Conservation (phyloP, 805 yeast species). For the Ogataea paraovalis region DNA sequence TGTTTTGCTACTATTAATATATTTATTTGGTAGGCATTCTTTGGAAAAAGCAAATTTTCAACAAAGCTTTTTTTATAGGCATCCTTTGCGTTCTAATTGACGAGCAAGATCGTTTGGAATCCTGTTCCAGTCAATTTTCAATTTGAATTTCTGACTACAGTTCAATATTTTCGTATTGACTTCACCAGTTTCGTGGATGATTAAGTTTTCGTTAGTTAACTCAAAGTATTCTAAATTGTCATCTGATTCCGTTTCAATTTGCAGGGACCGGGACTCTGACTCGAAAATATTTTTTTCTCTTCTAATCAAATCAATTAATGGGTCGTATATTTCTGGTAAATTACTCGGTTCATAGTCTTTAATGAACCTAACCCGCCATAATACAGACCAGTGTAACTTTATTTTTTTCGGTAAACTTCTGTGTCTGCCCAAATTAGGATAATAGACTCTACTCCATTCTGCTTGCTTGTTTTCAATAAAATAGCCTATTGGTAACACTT, state of each 20-base stretch:
- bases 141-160: slow-evolving; percentile 10
- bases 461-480: slow-evolving; percentile 44
- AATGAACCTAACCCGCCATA: slow-evolving; percentile 49
- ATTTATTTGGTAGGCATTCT: too few relatives aligned
- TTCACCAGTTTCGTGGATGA: slow-evolving; percentile 18
- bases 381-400: slow-evolving; percentile 60
- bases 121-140: slow-evolving; percentile 27
- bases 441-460: slow-evolving; percentile 45
- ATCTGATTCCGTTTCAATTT: background rate
- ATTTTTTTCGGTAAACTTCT: slow-evolving; percentile 45
- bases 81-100: too few relatives aligned
- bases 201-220: slow-evolving; percentile 17
- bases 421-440: slow-evolving; percentile 54
- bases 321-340: slow-evolving; percentile 34
- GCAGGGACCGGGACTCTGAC: too few relatives aligned
- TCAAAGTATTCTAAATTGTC: slow-evolving; percentile 4
- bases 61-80: too few relatives aligned
- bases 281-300: too few relatives aligned
- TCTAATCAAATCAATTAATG: slow-evolving; percentile 11
- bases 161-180: slow-evolving; percentile 8
- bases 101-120: slow-evolving; percentile 33
- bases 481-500: slow-evolving; percentile 54
- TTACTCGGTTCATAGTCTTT: slow-evolving; percentile 43
- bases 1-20: too few relatives aligned
- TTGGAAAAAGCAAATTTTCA: too few relatives aligned